Base-by-base conservation (phyloP, 2,329 filamentous ascomycete genomes). In the Sclerotinia nivalis region DNA sequence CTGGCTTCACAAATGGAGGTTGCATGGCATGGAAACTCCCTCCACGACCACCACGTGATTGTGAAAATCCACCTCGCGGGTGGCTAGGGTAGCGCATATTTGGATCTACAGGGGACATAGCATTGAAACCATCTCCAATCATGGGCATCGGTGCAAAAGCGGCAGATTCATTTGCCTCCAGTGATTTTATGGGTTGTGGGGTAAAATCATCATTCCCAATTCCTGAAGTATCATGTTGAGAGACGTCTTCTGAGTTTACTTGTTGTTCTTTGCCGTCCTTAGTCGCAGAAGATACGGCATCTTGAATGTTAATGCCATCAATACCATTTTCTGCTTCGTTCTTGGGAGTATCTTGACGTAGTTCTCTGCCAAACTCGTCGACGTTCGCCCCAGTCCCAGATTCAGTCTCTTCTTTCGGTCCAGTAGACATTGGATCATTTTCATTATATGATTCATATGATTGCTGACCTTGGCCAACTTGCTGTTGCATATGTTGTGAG, bases 81-180 rank as follows among this genome's bases (percentile, higher is more conserved):
- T 78, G 81, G 34, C 79, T 80, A 61, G 20, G 40, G 56, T 40
- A 50, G 49, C 55, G 64, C 54, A 68, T 54, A 55, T 54, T 55
- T 60, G 69, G 40, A 49, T 68, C 65, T 67, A 70, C 62, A 60
- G 45, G 68, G 54, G 62, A 37, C 68, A 69, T 66, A 65, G 69
- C 58, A 69, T 74, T 74, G 71, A 75, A 77, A 59, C 69, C 74
- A 71, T 69, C 71, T 69, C 62, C 68, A 71, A 71, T 73, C 50
- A 67, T 93, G 94, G 22, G 93, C 93, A 70, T 56, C 94, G 93
- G 80, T 49, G 69, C 69, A 68, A 61, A 68, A 55, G 62, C 47
- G 65, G 56, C 58, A 45, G 64, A 70, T 71, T 75, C 70, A 69
- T 71, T 56, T 60, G 76, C 74, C 58, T 79, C 78, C 54, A 79